Evolutionary conservation across 2,329 filamentous ascomycete species (phyloP).

Genomic region (Claviceps sp.): DNA sequence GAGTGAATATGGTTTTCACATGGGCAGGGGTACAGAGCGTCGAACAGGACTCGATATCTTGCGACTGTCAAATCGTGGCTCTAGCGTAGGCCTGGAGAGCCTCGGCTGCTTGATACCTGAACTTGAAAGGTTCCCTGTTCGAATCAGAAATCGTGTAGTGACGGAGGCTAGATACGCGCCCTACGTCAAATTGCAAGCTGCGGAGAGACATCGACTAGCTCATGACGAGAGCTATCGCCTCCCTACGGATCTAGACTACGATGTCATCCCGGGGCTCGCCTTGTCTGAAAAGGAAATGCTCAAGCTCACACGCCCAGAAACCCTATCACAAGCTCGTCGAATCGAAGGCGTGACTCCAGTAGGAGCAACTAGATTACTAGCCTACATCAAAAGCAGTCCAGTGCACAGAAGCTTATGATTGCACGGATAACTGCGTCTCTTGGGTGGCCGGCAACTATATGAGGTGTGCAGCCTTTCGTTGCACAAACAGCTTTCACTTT

Average conservation of each 20-base stretch:
- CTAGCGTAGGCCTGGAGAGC: conserved; percentile 30
- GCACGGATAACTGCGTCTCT: not conserved
- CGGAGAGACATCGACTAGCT: conserved; percentile 51
- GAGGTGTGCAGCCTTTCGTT: no score
- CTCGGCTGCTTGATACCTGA: conserved; percentile 45
- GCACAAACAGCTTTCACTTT: no score
- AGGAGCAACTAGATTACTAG: conserved; percentile 46
- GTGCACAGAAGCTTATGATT: not conserved
- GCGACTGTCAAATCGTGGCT: conserved; percentile 45
- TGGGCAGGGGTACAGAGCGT: conserved; percentile 50
- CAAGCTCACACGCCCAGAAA: conserved; percentile 61
- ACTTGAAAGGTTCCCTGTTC: conserved; percentile 38
- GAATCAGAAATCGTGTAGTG: conserved; percentile 54
- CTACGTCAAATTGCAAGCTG: conserved; percentile 62
- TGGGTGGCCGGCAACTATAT: not conserved
- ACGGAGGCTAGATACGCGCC: conserved; percentile 82
- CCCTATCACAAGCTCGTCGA: conserved; percentile 72
- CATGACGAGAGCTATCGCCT: conserved; percentile 65
- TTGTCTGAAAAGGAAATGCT: conserved; percentile 66
- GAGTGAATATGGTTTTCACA: conserved; percentile 54
- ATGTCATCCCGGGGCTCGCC: conserved; percentile 57
- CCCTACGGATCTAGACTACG: conserved; percentile 66
- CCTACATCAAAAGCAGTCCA: conserved; percentile 35
- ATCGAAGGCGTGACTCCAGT: conserved; percentile 66
- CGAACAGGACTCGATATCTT: conserved; percentile 72